These are phyloP conservation scores for Asterionellopsis glacialis DNA, from an alignment of 108 stramenopile species.

Conservation along the genomic window DNA sequence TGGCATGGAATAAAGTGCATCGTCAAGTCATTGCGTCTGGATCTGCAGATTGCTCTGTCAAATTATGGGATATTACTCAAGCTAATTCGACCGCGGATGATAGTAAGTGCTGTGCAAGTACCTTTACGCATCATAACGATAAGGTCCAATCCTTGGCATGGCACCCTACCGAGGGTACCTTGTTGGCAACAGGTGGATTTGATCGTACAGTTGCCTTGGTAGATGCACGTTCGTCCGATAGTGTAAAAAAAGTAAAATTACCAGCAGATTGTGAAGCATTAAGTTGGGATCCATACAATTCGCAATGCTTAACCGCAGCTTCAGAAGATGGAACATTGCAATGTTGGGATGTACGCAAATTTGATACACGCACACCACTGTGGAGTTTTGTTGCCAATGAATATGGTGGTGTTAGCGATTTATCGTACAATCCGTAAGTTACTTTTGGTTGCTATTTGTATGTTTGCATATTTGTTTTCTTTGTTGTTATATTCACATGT, in stretches of 20 bases:
- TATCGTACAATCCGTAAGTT: slow-evolving; percentile 76
- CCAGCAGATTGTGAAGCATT: slow-evolving; percentile 80
- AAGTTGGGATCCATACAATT: slow-evolving; percentile 86
- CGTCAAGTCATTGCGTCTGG: slow-evolving; percentile 94
- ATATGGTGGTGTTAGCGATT: slow-evolving; percentile 81
- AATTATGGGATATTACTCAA: slow-evolving; percentile 91
- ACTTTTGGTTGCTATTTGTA: slow-evolving; percentile 6
- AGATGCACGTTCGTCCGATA: slow-evolving; percentile 64
- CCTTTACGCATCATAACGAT: slow-evolving; percentile 91
- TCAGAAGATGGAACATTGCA: slow-evolving; percentile 87
- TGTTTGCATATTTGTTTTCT: slow-evolving; percentile 2
- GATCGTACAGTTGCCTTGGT: slow-evolving; percentile 84
- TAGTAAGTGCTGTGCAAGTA: slow-evolving; percentile 40
- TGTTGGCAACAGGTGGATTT: slow-evolving; percentile 88
- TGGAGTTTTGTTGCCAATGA: slow-evolving; percentile 86
- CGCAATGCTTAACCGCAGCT: slow-evolving; percentile 77
- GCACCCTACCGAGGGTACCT: slow-evolving; percentile 91
- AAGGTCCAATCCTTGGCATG: slow-evolving; percentile 95
- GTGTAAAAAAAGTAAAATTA: slow-evolving; percentile 55
- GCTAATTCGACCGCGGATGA: slow-evolving; percentile 36
- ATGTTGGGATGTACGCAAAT: slow-evolving; percentile 92
- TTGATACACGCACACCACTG: slow-evolving; percentile 65
- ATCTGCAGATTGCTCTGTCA: slow-evolving; percentile 96
- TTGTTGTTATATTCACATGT: too few relatives aligned
- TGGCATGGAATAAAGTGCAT: slow-evolving; percentile 95